A percentile compares a stretch with the other conserved stretches of the same genome.
These are phyloP conservation scores for Uncinocarpus reesii DNA, from an alignment of 2,329 filamentous ascomycete genomes.

Conservation along the genomic window DNA sequence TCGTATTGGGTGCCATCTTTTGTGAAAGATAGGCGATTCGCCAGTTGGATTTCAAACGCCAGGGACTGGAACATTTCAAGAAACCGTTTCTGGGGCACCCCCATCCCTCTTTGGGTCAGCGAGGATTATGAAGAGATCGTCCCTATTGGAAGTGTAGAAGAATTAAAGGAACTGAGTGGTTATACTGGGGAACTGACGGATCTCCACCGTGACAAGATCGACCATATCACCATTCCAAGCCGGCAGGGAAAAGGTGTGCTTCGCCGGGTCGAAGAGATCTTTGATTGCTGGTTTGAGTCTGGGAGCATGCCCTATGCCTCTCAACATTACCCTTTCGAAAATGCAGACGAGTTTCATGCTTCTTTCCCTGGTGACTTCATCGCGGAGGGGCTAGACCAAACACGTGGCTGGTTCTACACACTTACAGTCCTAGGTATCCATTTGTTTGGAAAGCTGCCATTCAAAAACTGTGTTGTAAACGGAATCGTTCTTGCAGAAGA, in stretches of 20 bases:
- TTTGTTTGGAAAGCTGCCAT: conserved; percentile 72
- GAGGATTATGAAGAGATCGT: conserved; percentile 80
- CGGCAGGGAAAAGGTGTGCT: conserved; percentile 76
- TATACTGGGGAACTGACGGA: conserved; percentile 73
- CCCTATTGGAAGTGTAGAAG: conserved; percentile 73
- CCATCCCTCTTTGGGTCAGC: conserved; percentile 82
- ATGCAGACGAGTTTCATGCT: conserved; percentile 66
- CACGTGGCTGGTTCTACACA: conserved; percentile 94
- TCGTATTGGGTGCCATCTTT: conserved; percentile 87
- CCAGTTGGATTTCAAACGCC: conserved; percentile 82
- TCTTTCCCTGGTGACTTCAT: conserved; percentile 90
- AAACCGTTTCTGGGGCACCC: conserved; percentile 92
- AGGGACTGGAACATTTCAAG: conserved; percentile 92
- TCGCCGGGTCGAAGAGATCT: conserved; percentile 73
- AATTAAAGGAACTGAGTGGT: conserved; percentile 78
- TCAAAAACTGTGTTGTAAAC: conserved; percentile 94
- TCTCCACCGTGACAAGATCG: conserved; percentile 84
- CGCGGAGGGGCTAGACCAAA: conserved; percentile 86
- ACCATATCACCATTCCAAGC: conserved; percentile 87
- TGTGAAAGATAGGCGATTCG: conserved; percentile 84
- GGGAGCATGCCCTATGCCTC: conserved; percentile 92
- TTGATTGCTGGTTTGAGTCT: conserved; percentile 96
- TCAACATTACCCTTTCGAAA: conserved; percentile 86
- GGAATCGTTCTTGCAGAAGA: conserved; percentile 89
- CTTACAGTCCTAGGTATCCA: conserved; percentile 79